These are phyloP conservation scores for Podaxis sp. DNA, from an alignment of 768 basidiomycete species.

Conservation along the genomic window DNA sequence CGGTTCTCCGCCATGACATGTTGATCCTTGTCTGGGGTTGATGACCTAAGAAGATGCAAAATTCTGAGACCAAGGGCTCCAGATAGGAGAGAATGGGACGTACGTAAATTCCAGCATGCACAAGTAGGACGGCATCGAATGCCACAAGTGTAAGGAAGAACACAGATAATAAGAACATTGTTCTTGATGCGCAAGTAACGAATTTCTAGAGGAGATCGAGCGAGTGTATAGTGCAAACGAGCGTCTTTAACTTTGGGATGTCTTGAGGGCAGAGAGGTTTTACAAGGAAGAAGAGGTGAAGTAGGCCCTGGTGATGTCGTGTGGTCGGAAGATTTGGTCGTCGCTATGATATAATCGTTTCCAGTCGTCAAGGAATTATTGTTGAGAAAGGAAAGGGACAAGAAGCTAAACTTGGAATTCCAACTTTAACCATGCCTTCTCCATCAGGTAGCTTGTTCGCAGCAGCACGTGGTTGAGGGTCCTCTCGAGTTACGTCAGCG, in stretches of 20 bases:
- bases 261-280: not conserved
- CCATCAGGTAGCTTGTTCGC: not conserved
- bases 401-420: not conserved
- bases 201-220: not conserved
- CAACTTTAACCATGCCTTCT: not conserved
- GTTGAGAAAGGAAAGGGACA: not conserved
- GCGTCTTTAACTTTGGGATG: not conserved
- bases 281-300: not conserved
- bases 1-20: conserved; percentile 48
- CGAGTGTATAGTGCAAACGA: not conserved
- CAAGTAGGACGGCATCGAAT: conserved; percentile 22
- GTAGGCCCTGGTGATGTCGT: not conserved
- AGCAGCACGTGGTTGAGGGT: not conserved
- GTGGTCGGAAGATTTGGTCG: not conserved
- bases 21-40: conserved; percentile 35
- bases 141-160: conserved; percentile 16
- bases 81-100: conserved; percentile 13
- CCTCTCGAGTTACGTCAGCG: not conserved
- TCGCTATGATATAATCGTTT: conserved; percentile 8
- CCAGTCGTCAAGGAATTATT: conserved; percentile 5
- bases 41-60: conserved; percentile 34
- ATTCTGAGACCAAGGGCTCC: not conserved
- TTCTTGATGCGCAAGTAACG: not conserved
- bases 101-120: conserved; percentile 38
- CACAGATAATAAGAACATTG: conserved; percentile 5